These are phyloP conservation scores for Leucoagaricus sp. DNA, from an alignment of 1,284 basidiomycete species.

Conservation along the genomic window DNA sequence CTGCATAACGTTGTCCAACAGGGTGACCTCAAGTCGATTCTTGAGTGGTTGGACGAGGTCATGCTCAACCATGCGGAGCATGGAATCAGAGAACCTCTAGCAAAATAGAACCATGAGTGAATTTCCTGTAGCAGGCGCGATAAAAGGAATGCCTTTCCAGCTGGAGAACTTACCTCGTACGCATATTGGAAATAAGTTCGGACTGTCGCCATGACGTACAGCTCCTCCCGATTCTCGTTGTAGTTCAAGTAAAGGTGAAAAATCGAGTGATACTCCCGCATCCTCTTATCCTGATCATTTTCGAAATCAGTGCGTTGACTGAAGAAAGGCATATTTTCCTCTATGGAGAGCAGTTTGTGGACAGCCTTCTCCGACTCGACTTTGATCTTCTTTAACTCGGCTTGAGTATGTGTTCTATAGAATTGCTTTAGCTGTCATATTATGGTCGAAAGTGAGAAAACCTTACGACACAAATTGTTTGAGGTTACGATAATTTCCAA, in stretches of 20 bases:
- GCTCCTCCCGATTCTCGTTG: conserved; percentile 36
- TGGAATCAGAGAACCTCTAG: conserved; percentile 56
- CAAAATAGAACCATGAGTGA: background rate
- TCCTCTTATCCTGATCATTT: conserved; percentile 21
- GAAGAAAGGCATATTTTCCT: conserved; percentile 24
- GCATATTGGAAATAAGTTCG: conserved; percentile 54
- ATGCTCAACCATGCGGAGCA: conserved; percentile 53
- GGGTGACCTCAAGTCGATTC: conserved; percentile 34
- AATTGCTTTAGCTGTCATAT: background rate
- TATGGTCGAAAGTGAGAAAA: background rate
- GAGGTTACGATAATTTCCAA: conserved; percentile 21
- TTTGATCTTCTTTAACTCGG: conserved; percentile 5
- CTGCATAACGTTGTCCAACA: conserved; percentile 41
- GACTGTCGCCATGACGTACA: conserved; percentile 51
- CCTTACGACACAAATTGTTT: conserved; percentile 23
- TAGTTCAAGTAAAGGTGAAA: conserved; percentile 11
- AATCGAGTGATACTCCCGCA: background rate
- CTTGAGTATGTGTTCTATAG: background rate
- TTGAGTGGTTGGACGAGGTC: conserved; percentile 45
- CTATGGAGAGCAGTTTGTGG: conserved; percentile 24
- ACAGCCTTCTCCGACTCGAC: conserved; percentile 19
- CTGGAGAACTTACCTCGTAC: conserved; percentile 35
- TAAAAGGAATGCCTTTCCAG: no score
- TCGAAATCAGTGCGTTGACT: conserved; percentile 27
- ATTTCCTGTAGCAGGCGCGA: no score